Conservation (phyloP, 176 grass and related monocot genomes). For the Themeda triandra region DNA sequence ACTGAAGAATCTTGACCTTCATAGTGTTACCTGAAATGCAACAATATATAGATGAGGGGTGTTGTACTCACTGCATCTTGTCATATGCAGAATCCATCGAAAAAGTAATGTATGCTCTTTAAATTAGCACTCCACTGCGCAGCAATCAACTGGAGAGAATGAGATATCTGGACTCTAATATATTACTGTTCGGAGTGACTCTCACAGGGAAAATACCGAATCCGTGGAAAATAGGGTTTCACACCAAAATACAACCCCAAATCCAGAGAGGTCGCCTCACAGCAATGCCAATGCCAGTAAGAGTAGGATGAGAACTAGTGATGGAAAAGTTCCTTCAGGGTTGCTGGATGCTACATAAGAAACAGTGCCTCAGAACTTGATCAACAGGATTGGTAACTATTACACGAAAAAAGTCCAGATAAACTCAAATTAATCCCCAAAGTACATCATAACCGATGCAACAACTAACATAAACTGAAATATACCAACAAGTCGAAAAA, state of each 20-base stretch:
- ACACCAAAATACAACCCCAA: neutral
- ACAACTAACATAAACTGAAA: neutral
- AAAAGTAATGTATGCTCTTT: neutral
- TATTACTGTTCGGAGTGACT: neutral
- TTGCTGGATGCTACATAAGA: neutral
- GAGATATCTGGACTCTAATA: neutral
- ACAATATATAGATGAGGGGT: neutral
- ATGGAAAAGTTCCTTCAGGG: neutral
- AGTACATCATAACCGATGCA: neutral
- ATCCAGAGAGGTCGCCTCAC: neutral
- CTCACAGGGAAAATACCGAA: neutral
- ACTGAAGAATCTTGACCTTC: conserved; percentile 92
- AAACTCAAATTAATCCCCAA: neutral
- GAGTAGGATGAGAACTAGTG: neutral
- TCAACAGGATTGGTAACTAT: neutral
- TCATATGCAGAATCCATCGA: neutral
- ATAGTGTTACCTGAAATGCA: conserved; percentile 26
- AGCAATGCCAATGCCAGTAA: neutral
- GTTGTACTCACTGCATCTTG: neutral
- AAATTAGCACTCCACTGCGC: neutral
- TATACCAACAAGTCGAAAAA: neutral
- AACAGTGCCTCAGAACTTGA: neutral
- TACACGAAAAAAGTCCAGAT: neutral
- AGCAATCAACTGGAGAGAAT: neutral
- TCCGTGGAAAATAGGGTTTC: neutral